These are phyloP conservation scores for Ophiostoma quercus DNA, from an alignment of 2,329 filamentous ascomycete species.

Conservation along the genomic window DNA sequence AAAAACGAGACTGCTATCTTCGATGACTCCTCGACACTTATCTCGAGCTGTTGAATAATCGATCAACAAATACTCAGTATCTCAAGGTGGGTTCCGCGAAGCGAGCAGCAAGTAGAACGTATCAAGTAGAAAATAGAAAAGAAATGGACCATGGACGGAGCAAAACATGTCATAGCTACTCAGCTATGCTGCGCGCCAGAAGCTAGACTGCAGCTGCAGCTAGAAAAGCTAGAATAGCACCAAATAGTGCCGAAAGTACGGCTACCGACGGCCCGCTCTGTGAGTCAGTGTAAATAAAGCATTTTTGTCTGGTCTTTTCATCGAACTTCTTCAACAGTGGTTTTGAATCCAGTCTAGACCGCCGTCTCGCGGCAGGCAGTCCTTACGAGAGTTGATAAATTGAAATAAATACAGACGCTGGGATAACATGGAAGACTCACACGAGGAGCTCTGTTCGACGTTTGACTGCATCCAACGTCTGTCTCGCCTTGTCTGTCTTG, in stretches of 20 bases:
- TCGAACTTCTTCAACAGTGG: not conserved
- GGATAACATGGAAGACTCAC: not conserved
- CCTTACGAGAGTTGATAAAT: not conserved
- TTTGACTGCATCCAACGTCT: not conserved
- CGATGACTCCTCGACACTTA: not conserved
- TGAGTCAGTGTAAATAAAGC: not conserved
- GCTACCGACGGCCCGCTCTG: not conserved
- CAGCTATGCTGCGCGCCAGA: not conserved
- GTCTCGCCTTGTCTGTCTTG: no score
- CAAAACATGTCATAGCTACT: not conserved
- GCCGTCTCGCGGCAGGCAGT: not conserved
- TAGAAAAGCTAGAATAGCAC: not conserved
- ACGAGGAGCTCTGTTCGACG: not conserved
- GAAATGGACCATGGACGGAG: no score
- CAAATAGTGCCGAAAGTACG: not conserved
- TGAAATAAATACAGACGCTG: not conserved
- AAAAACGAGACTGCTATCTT: not conserved
- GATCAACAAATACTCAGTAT: not conserved
- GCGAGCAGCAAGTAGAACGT: not conserved
- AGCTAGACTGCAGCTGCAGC: not conserved
- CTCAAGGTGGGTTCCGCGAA: not conserved
- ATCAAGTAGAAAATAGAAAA: not conserved
- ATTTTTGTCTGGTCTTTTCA: no score
- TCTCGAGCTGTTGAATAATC: not conserved
- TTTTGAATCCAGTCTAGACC: not conserved